phyloP scores from a whole-genome alignment of 495 filamentous ascomycete species.

The Alectoria sarmentosa region DNA sequence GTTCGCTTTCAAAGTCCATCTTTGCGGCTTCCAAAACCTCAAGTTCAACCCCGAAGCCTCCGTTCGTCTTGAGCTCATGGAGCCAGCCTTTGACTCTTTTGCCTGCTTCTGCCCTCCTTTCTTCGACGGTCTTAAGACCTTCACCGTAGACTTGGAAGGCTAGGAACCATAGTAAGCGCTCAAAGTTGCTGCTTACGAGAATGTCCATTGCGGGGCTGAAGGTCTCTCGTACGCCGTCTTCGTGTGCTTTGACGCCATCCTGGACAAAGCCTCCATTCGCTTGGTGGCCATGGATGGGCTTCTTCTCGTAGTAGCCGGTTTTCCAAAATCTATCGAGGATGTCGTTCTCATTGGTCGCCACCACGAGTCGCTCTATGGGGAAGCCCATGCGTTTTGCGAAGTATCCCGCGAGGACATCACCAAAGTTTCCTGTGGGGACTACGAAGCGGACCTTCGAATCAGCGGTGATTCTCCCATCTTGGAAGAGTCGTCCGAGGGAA shows the following conservation, averaged over 20 bases:
- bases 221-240: constrained; percentile 74
- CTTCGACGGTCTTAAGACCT: not conserved
- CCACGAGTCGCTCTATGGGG: constrained; percentile 71
- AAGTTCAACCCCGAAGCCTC: constrained; percentile 66
- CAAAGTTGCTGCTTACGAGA: constrained; percentile 72
- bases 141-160: constrained; percentile 51
- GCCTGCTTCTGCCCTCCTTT: too few species aligned
- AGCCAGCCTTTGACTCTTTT: constrained; percentile 47
- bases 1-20: constrained; percentile 68
- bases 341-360: constrained; percentile 86
- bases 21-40: constrained; percentile 58
- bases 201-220: constrained; percentile 85
- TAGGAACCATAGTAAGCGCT: constrained; percentile 91
- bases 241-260: constrained; percentile 60
- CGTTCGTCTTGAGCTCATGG: constrained; percentile 63
- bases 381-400: constrained; percentile 85
- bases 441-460: constrained; percentile 80
- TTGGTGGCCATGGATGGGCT: constrained; percentile 46
- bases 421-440: constrained; percentile 82
- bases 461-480: constrained; percentile 30
- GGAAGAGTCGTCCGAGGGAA: too few species aligned
- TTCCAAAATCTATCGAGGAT: constrained; percentile 70
- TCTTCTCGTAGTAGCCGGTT: constrained; percentile 66
- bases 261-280: constrained; percentile 49
- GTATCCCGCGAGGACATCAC: constrained; percentile 82